These are phyloP conservation scores for Teunomyces aglyptinius DNA, from an alignment of 805 yeast species.

Conservation along the genomic window DNA sequence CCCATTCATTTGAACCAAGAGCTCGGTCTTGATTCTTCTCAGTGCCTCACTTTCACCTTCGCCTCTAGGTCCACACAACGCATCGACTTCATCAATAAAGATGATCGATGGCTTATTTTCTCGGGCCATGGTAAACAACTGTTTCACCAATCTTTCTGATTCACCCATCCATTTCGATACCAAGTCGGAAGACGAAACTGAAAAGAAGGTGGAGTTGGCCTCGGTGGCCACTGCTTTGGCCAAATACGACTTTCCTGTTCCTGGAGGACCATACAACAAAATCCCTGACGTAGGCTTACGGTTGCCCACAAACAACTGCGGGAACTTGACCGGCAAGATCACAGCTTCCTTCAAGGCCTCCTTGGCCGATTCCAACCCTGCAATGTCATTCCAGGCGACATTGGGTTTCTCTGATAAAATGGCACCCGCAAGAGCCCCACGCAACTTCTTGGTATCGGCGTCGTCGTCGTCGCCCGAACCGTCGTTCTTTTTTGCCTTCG, in stretches of 20 bases:
- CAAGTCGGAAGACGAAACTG: constrained; percentile 92
- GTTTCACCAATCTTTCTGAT: constrained; percentile 92
- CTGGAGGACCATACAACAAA: constrained; percentile 76
- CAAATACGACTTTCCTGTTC: constrained; percentile 94
- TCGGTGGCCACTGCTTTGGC: constrained; percentile 99
- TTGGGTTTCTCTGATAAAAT: constrained; percentile 90
- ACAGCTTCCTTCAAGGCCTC: constrained; percentile 98
- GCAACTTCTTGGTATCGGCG: constrained; percentile 80
- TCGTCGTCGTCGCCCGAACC: constrained; percentile 64
- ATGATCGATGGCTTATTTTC: constrained; percentile 95
- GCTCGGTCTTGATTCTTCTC: constrained; percentile 92
- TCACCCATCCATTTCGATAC: constrained; percentile 99
- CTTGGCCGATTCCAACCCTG: constrained; percentile 92
- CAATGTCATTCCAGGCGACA: constrained; percentile 92
- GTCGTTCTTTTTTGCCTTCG: constrained; percentile 51
- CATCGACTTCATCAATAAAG: constrained; percentile 97
- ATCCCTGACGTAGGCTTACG: constrained; percentile 93
- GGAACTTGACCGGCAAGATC: constrained; percentile 92
- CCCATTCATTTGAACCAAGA: constrained; percentile 97
- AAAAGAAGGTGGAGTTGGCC: constrained; percentile 94
- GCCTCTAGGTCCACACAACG: constrained; percentile 96
- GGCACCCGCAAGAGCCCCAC: constrained; percentile 91
- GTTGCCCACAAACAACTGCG: constrained; percentile 92
- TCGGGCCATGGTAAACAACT: constrained; percentile 91
- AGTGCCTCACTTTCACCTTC: constrained; percentile 97